phyloP scores from a whole-genome alignment of 2,329 filamentous ascomycete genomes.

The Aspergillus persii region DNA sequence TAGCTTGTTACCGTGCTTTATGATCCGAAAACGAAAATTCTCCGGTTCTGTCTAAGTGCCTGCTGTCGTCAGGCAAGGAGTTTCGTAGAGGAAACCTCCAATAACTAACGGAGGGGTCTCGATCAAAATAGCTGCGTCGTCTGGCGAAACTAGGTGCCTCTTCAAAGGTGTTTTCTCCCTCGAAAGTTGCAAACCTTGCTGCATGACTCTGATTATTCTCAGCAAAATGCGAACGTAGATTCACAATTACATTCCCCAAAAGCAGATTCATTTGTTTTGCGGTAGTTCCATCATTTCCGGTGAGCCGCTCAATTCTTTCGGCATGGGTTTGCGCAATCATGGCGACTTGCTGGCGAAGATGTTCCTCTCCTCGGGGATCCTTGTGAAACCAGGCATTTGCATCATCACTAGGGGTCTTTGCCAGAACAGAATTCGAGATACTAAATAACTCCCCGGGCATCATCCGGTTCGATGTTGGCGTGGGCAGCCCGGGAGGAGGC shows the following conservation, averaged over 20 bases:
- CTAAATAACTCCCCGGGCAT: neutral
- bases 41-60: neutral
- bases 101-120: conserved; percentile 10
- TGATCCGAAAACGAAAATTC: neutral
- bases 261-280: conserved; percentile 18
- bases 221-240: conserved; percentile 20
- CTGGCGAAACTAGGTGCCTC: conserved; percentile 14
- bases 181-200: conserved; percentile 18
- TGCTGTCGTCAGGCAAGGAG: neutral
- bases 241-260: conserved; percentile 23
- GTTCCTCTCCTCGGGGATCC: conserved; percentile 16
- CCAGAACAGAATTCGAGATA: neutral
- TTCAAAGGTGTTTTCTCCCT: conserved; percentile 8
- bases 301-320: conserved; percentile 9
- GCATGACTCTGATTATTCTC: conserved; percentile 5
- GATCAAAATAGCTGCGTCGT: conserved; percentile 25
- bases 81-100: conserved; percentile 6
- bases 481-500: conserved; percentile 19
- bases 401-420: conserved; percentile 12
- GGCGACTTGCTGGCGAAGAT: conserved; percentile 19
- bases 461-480: neutral
- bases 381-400: conserved; percentile 24
- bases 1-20: neutral
- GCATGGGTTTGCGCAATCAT: conserved; percentile 16
- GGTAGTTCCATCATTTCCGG: conserved; percentile 3